phyloP scores from a whole-genome alignment of 164 flowering plant species.

The Protea cynaroides region DNA sequence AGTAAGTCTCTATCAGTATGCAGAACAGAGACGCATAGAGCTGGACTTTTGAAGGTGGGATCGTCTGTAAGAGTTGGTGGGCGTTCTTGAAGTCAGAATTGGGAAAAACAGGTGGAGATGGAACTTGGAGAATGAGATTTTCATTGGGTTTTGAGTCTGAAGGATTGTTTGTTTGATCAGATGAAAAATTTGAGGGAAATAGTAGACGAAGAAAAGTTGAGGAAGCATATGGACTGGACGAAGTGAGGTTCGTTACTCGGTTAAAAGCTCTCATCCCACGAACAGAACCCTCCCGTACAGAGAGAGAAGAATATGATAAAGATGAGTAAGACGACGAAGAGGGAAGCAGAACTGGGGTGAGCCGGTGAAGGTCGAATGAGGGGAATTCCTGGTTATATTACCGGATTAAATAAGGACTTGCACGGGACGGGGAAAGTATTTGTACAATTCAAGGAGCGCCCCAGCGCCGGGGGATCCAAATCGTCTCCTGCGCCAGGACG shows the following conservation, averaged over 20 bases:
- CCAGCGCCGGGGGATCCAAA: too few species aligned
- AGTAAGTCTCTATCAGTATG: constrained; percentile 55
- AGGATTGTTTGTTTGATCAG: constrained; percentile 6
- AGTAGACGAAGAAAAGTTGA: background rate
- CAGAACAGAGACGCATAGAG: constrained; percentile 57
- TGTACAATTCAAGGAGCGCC: too few species aligned
- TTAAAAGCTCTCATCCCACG: constrained; percentile 5
- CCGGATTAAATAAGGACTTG: too few species aligned
- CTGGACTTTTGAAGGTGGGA: constrained; percentile 31
- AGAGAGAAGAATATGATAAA: too few species aligned
- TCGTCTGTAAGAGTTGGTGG: constrained; percentile 2
- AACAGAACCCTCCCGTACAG: too few species aligned
- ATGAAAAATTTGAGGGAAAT: constrained; percentile 2
- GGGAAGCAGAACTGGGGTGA: too few species aligned
- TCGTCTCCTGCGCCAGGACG: too few species aligned
- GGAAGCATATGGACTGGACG: background rate
- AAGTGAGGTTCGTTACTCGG: constrained; percentile 2
- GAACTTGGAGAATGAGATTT: constrained; percentile 5
- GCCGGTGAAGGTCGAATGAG: too few species aligned
- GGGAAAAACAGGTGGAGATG: constrained; percentile 4
- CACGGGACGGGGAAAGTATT: too few species aligned
- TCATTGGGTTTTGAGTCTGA: constrained; percentile 1
- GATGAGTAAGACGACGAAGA: too few species aligned
- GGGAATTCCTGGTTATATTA: too few species aligned
- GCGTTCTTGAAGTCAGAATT: background rate